Percentiles rank a stretch among this genome's conserved stretches.
phyloP scores from a whole-genome alignment of 306 rosid species.

The Rosa persica region DNA sequence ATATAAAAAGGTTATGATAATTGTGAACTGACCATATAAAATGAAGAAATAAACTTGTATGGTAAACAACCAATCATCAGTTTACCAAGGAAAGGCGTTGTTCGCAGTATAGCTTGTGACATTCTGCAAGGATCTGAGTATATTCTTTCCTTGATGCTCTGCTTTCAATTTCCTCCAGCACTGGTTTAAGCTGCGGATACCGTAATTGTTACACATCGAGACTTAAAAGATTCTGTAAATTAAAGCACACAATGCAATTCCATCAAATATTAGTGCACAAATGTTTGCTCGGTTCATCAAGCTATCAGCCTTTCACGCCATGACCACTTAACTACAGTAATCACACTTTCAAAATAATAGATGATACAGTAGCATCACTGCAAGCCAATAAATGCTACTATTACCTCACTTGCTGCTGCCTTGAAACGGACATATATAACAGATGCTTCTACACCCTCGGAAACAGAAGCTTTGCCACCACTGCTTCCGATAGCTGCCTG shows the following conservation, averaged over 20 bases:
- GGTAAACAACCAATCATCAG: slow-evolving; percentile 39
- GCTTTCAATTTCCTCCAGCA: slow-evolving; percentile 89
- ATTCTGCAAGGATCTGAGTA: slow-evolving; percentile 81
- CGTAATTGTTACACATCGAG: slow-evolving; percentile 28
- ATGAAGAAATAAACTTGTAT: slow-evolving; percentile 3
- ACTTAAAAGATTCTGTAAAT: slow-evolving; percentile 3
- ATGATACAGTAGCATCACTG: slow-evolving; percentile 13
- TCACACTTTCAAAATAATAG: slow-evolving; percentile 2
- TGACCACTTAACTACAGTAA: slow-evolving; percentile 14
- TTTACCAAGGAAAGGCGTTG: slow-evolving; percentile 96
- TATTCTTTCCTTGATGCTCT: slow-evolving; percentile 95
- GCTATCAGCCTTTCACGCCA: slow-evolving; percentile 12
- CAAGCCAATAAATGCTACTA: slow-evolving; percentile 15
- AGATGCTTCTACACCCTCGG: slow-evolving; percentile 99
- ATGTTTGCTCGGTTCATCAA: slow-evolving; percentile 11
- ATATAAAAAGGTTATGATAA: slow-evolving; percentile 22
- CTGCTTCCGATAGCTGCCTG: slow-evolving; percentile 83
- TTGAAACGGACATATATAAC: slow-evolving; percentile 93
- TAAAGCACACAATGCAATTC: not conserved
- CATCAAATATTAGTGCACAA: slow-evolving; percentile 23
- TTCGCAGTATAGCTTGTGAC: slow-evolving; percentile 92
- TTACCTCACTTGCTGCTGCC: slow-evolving; percentile 98
- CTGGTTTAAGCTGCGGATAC: slow-evolving; percentile 82
- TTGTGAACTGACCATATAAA: slow-evolving; percentile 29
- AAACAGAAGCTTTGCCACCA: slow-evolving; percentile 65